Evolutionary conservation across 1,284 basidiomycete species (phyloP).

Genomic region (Fistulina hepatica): DNA sequence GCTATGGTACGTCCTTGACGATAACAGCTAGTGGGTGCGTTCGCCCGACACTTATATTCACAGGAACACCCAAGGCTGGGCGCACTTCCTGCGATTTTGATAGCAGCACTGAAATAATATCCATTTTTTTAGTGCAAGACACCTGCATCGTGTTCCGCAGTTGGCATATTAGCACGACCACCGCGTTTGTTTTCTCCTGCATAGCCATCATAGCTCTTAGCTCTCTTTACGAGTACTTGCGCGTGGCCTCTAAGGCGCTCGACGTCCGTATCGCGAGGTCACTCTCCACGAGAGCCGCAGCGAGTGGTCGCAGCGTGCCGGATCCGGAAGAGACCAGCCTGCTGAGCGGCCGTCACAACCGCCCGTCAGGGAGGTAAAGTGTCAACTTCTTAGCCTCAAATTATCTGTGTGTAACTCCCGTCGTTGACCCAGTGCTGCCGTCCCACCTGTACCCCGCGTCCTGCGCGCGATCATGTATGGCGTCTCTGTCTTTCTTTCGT

Average conservation of each 20-base stretch:
- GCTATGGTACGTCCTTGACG: constrained; percentile 44
- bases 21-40: neutral
- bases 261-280: constrained; percentile 45
- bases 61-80: neutral
- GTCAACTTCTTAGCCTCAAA: constrained; percentile 1
- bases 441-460: constrained; percentile 41
- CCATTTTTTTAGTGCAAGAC: constrained; percentile 54
- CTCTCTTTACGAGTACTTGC: constrained; percentile 66
- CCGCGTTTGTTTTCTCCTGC: constrained; percentile 50
- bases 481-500: constrained; percentile 57
- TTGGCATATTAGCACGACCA: constrained; percentile 58
- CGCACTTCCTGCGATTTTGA: constrained; percentile 1
- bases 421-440: constrained; percentile 27
- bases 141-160: constrained; percentile 65
- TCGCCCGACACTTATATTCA: constrained; percentile 1
- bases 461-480: constrained; percentile 58
- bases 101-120: constrained; percentile 44
- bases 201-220: constrained; percentile 51
- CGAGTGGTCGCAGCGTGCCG: constrained; percentile 22
- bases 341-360: constrained; percentile 40
- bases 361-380: constrained; percentile 26
- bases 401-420: neutral
- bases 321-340: constrained; percentile 39
- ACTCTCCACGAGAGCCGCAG: constrained; percentile 27
- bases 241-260: constrained; percentile 43